Evolutionary conservation across 1,284 basidiomycete genomes (phyloP), one percentile per base, ranked within the genome.

Genomic region (Lentinus polychrous): DNA sequence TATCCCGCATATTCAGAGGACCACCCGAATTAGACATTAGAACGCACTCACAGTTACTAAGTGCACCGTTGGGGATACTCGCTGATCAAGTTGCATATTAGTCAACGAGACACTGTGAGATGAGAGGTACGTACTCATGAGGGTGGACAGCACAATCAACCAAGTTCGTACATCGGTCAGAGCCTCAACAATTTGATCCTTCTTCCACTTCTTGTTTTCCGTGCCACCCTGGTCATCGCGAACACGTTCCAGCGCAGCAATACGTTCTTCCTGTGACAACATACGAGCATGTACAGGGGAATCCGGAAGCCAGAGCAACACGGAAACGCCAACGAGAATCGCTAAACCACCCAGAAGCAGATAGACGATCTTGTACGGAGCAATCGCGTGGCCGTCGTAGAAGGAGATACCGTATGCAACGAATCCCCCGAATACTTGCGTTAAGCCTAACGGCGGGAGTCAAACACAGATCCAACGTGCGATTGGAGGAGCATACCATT

Each of bases 391-490:
- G 0, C 76, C 76, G 12, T 67, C 56, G 57, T 77, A 74, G 56
- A 79, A 83, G 0, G 81, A 79, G 38, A 83, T 68, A 1, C 78
- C 81, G 58, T 81, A 86, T 45, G 82, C 81, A 20, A 83, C 72
- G 51, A 84, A 80, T 2, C 81, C 81, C 24, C 83, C 83, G 55
- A 84, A 79, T 2, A 85, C 66, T 46, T 74, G 70, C 0, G 83
- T 84, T 8, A 83, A 61, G 14, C 79, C 78, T 79, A 49, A 33
- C 15, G 23, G 14, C 12, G 17, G 41, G 40, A 23, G 43, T 44
- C 17, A 44, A 15, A 15, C 6, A 36, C 12, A n/a, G 3, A 32
- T 3, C 24, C 27, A 10, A 15, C 11, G n/a, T 12, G 4, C 8
- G n/a, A 33, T 12, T 27, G 12, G n/a, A 43, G 31, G 31, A 33